Evolutionary conservation across 768 basidiomycete species (phyloP), one percentile per base, ranked within the genome.

Genomic region (Leccinum barrowsii): DNA sequence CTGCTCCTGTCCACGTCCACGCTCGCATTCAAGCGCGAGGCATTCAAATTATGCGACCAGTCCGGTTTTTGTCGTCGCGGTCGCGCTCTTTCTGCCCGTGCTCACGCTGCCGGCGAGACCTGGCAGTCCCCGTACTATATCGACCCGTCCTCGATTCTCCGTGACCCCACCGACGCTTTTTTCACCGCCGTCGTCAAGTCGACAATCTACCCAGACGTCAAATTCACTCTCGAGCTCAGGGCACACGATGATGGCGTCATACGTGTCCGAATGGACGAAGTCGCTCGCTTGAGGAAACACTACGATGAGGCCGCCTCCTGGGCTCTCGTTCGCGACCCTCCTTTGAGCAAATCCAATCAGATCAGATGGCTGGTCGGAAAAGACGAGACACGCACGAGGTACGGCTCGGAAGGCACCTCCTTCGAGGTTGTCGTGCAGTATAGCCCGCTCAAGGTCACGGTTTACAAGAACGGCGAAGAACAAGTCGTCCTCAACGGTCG

Each of bases 31-130:
- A 91, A 91, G 76, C 76, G 80, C 19, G 81, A 88, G 59, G 93
- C 98, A 74, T 99, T 95, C 82, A 98, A 97, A 74, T 92, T 85
- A 57, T 98, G 97, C 69, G 80, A 82, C n/a, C 92, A 98, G 73
- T 84, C 93, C 0, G 94, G 91, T 19, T 98, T 99, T 75, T 98
- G 97, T 78, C 84, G 92, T n/a, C 76, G 89, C 48, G 93, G 94
- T 53, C 86, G 96, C 50, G 90, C 89, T 0, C 83, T 99, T 48
- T 83, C 93, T 58, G 77, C 81, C 8, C 85, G 92, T 50, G 89
- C 92, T 5, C 77, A 77, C 42, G 83, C 82, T 54, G 78, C 80
- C 7, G 73, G 74, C 30, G 71, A 77, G 12, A 73, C 78, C 4
- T 98, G 94, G 90, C 78, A 74, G 40, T 97, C 95, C 0, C 96